These are phyloP conservation scores for Cladosporium sp. DNA, from an alignment of 2,329 filamentous ascomycete genomes.

Conservation along the genomic window DNA sequence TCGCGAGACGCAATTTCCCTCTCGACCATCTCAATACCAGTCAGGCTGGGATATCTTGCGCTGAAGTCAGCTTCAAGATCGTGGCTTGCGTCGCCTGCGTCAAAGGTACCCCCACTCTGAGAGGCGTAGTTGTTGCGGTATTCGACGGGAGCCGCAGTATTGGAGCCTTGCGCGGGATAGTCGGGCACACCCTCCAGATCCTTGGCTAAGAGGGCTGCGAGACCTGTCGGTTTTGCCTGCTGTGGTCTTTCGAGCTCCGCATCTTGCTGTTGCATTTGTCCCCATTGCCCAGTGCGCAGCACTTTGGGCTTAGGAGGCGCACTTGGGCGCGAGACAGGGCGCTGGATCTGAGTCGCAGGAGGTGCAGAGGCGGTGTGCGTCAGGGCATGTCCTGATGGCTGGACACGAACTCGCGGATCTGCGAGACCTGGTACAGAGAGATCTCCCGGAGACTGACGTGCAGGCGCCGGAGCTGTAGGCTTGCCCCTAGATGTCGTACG, in stretches of 20 bases:
- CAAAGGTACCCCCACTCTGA: neutral
- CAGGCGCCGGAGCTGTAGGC: neutral
- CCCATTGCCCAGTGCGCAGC: slow-evolving; percentile 42
- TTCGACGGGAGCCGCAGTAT: neutral
- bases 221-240: slow-evolving; percentile 20
- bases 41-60: slow-evolving; percentile 80
- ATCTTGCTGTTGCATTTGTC: slow-evolving; percentile 10
- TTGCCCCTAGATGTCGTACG: neutral
- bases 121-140: neutral
- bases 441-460: neutral
- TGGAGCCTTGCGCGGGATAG: slow-evolving; percentile 20
- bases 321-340: slow-evolving; percentile 42
- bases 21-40: slow-evolving; percentile 84
- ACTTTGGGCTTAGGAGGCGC: slow-evolving; percentile 60
- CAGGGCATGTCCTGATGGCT: slow-evolving; percentile 5
- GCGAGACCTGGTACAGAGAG: neutral
- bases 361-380: slow-evolving; percentile 7
- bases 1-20: slow-evolving; percentile 20
- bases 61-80: slow-evolving; percentile 62
- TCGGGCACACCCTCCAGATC: slow-evolving; percentile 35
- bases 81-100: neutral
- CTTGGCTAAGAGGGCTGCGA: slow-evolving; percentile 34
- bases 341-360: slow-evolving; percentile 8
- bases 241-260: neutral
- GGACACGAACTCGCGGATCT: slow-evolving; percentile 6